These are phyloP conservation scores for Rubus parviflorus DNA, from an alignment of 306 rosid genomes.

Conservation along the genomic window DNA sequence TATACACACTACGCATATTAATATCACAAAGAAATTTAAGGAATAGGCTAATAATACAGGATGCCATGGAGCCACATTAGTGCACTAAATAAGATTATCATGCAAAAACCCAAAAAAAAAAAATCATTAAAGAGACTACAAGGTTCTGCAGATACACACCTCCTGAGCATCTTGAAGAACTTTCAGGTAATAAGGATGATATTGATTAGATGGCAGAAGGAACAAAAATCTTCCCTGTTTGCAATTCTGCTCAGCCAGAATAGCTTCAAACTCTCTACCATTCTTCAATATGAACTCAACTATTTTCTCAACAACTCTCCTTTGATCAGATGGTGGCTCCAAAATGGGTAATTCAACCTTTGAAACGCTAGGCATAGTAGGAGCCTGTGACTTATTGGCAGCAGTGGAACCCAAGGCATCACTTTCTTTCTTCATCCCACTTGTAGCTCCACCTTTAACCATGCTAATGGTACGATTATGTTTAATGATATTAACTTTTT, in stretches of 20 bases:
- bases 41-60: background rate
- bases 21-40: background rate
- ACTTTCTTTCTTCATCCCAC: slow-evolving; percentile 38
- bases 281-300: slow-evolving; percentile 75
- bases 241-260: slow-evolving; percentile 76
- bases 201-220: slow-evolving; percentile 70
- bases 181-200: slow-evolving; percentile 67
- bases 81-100: background rate
- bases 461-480: slow-evolving; percentile 51
- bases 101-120: slow-evolving; percentile 9
- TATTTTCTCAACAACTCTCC: slow-evolving; percentile 73
- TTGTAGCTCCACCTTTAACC: slow-evolving; percentile 40
- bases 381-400: slow-evolving; percentile 35
- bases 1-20: background rate
- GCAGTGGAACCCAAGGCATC: slow-evolving; percentile 33
- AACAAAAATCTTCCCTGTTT: slow-evolving; percentile 79
- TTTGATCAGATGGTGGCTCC: slow-evolving; percentile 76
- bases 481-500: slow-evolving; percentile 57
- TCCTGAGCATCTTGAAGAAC: slow-evolving; percentile 58
- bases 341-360: slow-evolving; percentile 61
- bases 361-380: slow-evolving; percentile 34
- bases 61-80: background rate
- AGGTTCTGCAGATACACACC: slow-evolving; percentile 45
- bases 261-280: slow-evolving; percentile 73
- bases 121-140: background rate